Base-by-base conservation (phyloP, 2,329 filamentous ascomycete species). In the Aspergillus flavus region DNA sequence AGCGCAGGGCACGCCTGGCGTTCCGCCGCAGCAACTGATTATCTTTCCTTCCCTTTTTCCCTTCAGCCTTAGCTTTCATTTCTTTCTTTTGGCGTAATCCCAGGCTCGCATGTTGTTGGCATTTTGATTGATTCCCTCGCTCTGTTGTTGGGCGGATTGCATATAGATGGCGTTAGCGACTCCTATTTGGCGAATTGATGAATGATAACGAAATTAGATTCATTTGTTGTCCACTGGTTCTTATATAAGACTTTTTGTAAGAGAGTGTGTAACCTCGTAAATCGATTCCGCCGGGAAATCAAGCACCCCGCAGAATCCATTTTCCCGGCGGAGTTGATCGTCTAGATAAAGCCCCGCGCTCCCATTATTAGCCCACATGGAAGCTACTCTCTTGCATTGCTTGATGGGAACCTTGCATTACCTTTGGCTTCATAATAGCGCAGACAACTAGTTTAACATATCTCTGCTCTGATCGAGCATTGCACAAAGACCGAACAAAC, bases 111-210 rank as follows among this genome's bases (percentile, higher is more conserved):
- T 61, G 46, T 43, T 32, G 23, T 54, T 43, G 61, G 41, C n/a
- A 43, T 62, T 61, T 61, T 53, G 61, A 67, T 69, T 67, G 61
- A 68, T 69, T 67, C 66, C 61, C 67, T 68, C 58, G 59, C 63
- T 64, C 45, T 58, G 34, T 59, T 65, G 57, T 48, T 48, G 46
- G 62, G 57, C 59, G n/a, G 60, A 57, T 66, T 70, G 71, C 71
- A 75, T 73, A 66, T 68, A 71, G 66, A 72, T 64, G 70, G 69
- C 64, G 69, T 73, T 70, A 64, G 59, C 65, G 58, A 30, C 21
- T 45, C 32, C 19, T 23, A 36, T 55, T 58, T 57, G 30, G 26
- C 43, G 28, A 11, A 53, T 59, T 66, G 30, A 69, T 39, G 52
- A 55, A 55, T 67, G 68, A 71, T 65, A 66, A 72, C 59, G 60